Evolutionary conservation across 352 stramenopile species (phyloP).

Genomic region (Phytophthora lateralis): DNA sequence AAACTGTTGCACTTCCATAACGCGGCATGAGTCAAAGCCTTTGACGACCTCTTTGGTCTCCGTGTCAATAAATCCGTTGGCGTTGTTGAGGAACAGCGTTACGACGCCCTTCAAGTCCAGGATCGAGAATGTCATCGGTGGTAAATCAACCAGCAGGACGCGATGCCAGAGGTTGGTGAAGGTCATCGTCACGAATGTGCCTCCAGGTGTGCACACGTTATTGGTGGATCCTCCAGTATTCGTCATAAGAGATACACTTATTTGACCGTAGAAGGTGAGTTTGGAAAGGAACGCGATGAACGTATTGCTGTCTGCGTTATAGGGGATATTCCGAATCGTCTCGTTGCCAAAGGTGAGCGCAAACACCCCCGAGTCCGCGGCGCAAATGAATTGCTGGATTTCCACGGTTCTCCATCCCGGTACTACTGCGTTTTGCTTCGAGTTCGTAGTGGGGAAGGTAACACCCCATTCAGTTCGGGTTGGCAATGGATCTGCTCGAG

Average conservation of each 20-base stretch:
- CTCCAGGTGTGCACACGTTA: constrained; percentile 56
- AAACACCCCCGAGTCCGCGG: constrained; percentile 63
- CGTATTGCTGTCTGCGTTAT: constrained; percentile 61
- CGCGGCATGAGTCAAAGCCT: constrained; percentile 71
- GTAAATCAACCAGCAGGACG: constrained; percentile 62
- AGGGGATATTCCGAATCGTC: constrained; percentile 63
- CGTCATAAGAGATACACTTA: constrained; percentile 53
- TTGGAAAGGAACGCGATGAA: constrained; percentile 47
- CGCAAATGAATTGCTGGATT: constrained; percentile 83
- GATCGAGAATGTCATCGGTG: constrained; percentile 58
- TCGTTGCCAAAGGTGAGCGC: constrained; percentile 59
- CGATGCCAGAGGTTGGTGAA: constrained; percentile 65
- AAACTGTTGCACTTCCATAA: constrained; percentile 65
- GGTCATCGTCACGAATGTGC: constrained; percentile 63
- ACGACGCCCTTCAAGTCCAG: constrained; percentile 61
- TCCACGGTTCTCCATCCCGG: constrained; percentile 66
- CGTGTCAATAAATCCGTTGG: constrained; percentile 63
- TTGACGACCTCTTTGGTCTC: constrained; percentile 76
- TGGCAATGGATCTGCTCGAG: constrained; percentile 31
- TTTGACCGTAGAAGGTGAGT: constrained; percentile 49
- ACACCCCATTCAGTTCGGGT: constrained; percentile 57
- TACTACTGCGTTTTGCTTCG: constrained; percentile 53
- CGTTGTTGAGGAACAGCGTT: constrained; percentile 44
- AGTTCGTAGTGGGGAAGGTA: constrained; percentile 52
- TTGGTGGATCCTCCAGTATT: constrained; percentile 23